Percentiles rank a stretch among this genome's conserved stretches.
Evolutionary conservation across 305 asterid genomes (phyloP).

Genomic region (Fraxinus nigra): DNA sequence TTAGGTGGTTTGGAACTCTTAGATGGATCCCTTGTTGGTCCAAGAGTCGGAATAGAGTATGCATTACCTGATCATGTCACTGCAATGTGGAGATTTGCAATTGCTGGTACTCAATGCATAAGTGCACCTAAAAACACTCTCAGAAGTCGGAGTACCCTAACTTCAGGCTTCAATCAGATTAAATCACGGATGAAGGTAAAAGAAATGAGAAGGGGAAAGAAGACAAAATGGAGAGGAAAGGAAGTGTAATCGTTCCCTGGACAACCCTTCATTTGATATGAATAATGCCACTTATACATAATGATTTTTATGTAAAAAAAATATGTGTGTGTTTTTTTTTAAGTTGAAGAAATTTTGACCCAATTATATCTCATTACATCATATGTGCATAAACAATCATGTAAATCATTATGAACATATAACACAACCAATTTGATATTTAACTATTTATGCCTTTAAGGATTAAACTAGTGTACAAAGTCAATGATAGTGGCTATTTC

Average conservation of each 20-base stretch:
- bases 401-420: too few species aligned
- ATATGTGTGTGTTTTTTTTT: too few species aligned
- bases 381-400: too few species aligned
- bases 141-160: background rate
- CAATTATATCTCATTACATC: too few species aligned
- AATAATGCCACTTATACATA: too few species aligned
- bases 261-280: background rate
- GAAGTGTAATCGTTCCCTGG: background rate
- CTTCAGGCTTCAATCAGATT: background rate
- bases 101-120: conserved; percentile 74
- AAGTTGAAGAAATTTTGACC: too few species aligned
- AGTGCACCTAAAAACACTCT: conserved; percentile 94
- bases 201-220: background rate
- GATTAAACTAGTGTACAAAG: too few species aligned
- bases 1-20: conserved; percentile 87
- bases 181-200: background rate
- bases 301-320: too few species aligned
- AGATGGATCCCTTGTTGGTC: conserved; percentile 89
- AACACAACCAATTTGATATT: too few species aligned
- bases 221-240: background rate
- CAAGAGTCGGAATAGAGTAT: conserved; percentile 82
- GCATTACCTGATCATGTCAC: conserved; percentile 74
- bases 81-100: conserved; percentile 91
- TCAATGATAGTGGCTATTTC: too few species aligned
- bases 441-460: too few species aligned